These are phyloP conservation scores for Hirschioporus abietinus DNA, from an alignment of 768 basidiomycete genomes.

Conservation along the genomic window DNA sequence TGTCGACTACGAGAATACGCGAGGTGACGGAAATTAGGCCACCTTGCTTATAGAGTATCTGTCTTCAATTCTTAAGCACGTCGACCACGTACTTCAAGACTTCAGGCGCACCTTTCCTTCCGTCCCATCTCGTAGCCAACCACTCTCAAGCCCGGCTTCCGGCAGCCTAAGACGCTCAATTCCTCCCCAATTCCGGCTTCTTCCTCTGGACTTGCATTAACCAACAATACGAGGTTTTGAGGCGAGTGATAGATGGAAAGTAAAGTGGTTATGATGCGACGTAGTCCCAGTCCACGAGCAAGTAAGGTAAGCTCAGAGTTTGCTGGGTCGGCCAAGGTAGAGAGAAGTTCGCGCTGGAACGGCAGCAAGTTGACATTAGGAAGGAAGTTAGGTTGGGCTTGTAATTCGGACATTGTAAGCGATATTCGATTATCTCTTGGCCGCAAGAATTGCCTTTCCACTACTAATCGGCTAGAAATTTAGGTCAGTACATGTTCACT, in stretches of 20 bases:
- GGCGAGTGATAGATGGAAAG: slow-evolving; percentile 91
- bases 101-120: slow-evolving; percentile 64
- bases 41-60: slow-evolving; percentile 80
- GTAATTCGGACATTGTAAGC: neutral
- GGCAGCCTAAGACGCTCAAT: slow-evolving; percentile 85
- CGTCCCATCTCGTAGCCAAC: slow-evolving; percentile 77
- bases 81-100: neutral
- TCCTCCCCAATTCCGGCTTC: slow-evolving; percentile 91
- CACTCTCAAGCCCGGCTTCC: slow-evolving; percentile 77
- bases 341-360: neutral
- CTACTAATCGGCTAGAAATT: neutral
- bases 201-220: slow-evolving; percentile 82
- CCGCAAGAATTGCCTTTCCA: neutral
- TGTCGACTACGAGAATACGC: slow-evolving; percentile 91
- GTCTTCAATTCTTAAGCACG: slow-evolving; percentile 38
- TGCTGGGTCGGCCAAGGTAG: slow-evolving; percentile 43
- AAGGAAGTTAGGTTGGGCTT: neutral
- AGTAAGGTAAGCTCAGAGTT: slow-evolving; percentile 72
- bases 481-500: no score
- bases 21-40: slow-evolving; percentile 91
- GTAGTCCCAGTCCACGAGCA: slow-evolving; percentile 86
- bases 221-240: slow-evolving; percentile 75
- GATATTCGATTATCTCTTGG: neutral
- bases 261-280: slow-evolving; percentile 77
- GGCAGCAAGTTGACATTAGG: neutral